Evolutionary conservation across 2,329 filamentous ascomycete genomes (phyloP).

Genomic region (Chrysosporium queenslandicum): DNA sequence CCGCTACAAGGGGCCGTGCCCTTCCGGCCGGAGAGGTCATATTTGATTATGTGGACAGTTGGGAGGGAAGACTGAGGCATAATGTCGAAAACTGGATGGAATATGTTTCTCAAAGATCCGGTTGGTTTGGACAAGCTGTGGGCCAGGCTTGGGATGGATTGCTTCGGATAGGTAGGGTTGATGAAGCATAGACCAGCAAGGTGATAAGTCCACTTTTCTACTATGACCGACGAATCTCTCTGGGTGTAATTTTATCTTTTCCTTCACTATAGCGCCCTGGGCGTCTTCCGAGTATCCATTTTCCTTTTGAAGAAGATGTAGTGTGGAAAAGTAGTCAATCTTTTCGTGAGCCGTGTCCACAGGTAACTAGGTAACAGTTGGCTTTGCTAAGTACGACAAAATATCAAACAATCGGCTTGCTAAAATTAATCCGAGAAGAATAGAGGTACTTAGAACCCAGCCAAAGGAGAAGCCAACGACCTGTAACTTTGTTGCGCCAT

Average conservation of each 20-base stretch:
- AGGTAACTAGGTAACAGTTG: too few relatives aligned
- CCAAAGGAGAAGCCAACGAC: neutral
- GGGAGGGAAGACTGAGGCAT: constrained; percentile 7
- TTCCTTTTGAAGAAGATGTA: too few relatives aligned
- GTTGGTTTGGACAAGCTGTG: constrained; percentile 13
- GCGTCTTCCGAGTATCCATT: too few relatives aligned
- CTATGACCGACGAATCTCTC: too few relatives aligned
- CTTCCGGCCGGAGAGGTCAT: constrained; percentile 28
- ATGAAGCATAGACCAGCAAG: neutral
- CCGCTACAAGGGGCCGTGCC: constrained; percentile 7
- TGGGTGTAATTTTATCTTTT: too few relatives aligned
- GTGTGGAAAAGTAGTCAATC: too few relatives aligned
- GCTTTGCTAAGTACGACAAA: neutral
- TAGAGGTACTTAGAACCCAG: neutral
- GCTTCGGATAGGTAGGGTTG: neutral
- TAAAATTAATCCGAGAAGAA: neutral
- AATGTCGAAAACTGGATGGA: constrained; percentile 18
- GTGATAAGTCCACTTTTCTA: too few relatives aligned
- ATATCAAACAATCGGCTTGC: neutral
- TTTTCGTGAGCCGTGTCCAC: too few relatives aligned
- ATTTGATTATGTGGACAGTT: constrained; percentile 22
- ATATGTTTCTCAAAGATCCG: constrained; percentile 12
- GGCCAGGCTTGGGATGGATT: neutral
- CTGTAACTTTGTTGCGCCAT: neutral
- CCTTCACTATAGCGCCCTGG: neutral